Evolutionary conservation across 139 green algal genomes (phyloP).

Genomic region (Tetradesmus obliquus): DNA sequence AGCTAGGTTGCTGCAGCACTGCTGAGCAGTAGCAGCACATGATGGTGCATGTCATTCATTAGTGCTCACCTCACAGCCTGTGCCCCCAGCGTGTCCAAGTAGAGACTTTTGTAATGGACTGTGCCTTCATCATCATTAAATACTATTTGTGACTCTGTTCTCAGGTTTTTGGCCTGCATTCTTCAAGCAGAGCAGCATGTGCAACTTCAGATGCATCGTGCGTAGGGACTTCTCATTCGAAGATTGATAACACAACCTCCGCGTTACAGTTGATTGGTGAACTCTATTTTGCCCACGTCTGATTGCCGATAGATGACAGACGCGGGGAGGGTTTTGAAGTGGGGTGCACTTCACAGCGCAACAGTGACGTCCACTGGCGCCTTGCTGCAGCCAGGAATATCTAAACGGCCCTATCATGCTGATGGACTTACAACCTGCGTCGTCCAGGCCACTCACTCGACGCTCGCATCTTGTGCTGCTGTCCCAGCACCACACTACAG

Average conservation of each 20-base stretch:
- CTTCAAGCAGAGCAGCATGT: not conserved
- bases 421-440: too few species aligned
- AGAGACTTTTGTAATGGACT: not conserved
- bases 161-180: not conserved
- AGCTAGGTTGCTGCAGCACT: not conserved
- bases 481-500: too few species aligned
- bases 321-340: not conserved
- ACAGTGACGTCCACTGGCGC: not conserved
- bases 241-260: not conserved
- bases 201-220: not conserved
- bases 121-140: not conserved
- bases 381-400: too few species aligned
- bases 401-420: too few species aligned
- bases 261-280: too few species aligned
- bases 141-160: not conserved
- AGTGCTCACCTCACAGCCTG: not conserved
- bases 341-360: not conserved
- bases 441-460: too few species aligned
- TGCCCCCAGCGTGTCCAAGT: conserved; percentile 12
- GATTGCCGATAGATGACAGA: not conserved
- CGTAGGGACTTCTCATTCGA: not conserved
- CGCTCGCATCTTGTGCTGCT: too few species aligned
- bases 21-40: not conserved
- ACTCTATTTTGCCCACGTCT: not conserved
- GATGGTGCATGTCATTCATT: not conserved